phyloP scores from a whole-genome alignment of 345 rosid genomes.

The Aquilaria malaccensis region DNA sequence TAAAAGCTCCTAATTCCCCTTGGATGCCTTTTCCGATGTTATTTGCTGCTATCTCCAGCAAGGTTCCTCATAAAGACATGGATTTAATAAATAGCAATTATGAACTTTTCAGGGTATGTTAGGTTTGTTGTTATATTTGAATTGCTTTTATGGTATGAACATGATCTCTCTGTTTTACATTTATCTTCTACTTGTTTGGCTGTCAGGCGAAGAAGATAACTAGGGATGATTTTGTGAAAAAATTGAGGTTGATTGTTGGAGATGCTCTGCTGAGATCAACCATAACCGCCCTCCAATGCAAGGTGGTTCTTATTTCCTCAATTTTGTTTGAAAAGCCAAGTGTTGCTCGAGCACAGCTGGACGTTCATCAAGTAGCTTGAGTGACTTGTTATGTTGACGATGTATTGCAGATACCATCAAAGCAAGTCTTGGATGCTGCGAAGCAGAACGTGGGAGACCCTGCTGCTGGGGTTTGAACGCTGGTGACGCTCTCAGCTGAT shows the following conservation, averaged over 20 bases:
- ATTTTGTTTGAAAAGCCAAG: neutral
- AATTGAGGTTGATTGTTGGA: constrained; percentile 60
- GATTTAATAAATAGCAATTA: constrained; percentile 38
- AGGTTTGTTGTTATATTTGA: neutral
- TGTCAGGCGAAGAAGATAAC: constrained; percentile 54
- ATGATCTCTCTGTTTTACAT: neutral
- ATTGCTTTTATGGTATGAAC: neutral
- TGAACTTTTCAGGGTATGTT: constrained; percentile 58
- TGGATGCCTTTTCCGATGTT: constrained; percentile 90
- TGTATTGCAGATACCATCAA: constrained; percentile 12
- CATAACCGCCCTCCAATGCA: constrained; percentile 60
- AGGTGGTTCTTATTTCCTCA: constrained; percentile 25
- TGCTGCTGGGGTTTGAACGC: neutral
- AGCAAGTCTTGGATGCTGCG: neutral
- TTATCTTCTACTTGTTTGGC: neutral
- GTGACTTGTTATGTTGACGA: neutral
- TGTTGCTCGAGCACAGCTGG: too few relatives aligned
- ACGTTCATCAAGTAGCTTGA: too few relatives aligned
- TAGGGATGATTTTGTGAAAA: constrained; percentile 66
- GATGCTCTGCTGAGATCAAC: constrained; percentile 66
- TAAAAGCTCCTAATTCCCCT: constrained; percentile 71
- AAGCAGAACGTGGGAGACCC: constrained; percentile 5
- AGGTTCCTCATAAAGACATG: constrained; percentile 58
- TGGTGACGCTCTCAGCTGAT: neutral
- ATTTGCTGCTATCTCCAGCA: constrained; percentile 76